Percentiles rank a stretch among this genome's conserved stretches.
Evolutionary conservation across 179 eudicot genomes (phyloP).

Genomic region (Vitellaria paradoxa): DNA sequence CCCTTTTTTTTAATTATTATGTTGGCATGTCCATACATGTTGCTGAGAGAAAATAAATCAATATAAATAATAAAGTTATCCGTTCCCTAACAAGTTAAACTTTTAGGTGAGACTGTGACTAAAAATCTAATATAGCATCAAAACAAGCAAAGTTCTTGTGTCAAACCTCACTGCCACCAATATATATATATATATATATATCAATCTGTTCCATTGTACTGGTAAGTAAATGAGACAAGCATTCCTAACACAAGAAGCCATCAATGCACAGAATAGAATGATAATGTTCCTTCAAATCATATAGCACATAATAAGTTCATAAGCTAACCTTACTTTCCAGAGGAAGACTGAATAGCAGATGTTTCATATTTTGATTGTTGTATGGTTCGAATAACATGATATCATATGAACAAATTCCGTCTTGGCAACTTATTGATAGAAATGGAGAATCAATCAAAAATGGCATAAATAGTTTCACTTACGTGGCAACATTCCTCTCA

Average conservation of each 20-base stretch:
- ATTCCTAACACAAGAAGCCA: not conserved
- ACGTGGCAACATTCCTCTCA: conserved; percentile 91
- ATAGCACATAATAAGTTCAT: not conserved
- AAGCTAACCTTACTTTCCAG: not conserved
- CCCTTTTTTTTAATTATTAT: no score
- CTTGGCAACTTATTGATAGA: not conserved
- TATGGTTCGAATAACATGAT: not conserved
- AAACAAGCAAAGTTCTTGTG: no score
- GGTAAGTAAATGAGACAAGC: not conserved
- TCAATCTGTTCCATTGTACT: not conserved
- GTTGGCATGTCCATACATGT: no score
- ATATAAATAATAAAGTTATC: no score
- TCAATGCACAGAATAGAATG: not conserved
- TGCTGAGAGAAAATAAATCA: no score
- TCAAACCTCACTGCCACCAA: no score
- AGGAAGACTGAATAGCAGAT: not conserved
- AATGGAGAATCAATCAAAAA: conserved; percentile 4
- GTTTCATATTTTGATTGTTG: not conserved
- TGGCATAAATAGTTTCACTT: conserved; percentile 36
- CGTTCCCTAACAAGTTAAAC: no score
- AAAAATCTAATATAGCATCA: no score
- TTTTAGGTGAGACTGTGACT: no score
- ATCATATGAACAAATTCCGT: not conserved
- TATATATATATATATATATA: not conserved
- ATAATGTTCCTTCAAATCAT: not conserved